Percentiles rank a stretch among this genome's conserved stretches.
Evolutionary conservation across 2,329 filamentous ascomycete species (phyloP).

Genomic region (Fusarium haematococcum): DNA sequence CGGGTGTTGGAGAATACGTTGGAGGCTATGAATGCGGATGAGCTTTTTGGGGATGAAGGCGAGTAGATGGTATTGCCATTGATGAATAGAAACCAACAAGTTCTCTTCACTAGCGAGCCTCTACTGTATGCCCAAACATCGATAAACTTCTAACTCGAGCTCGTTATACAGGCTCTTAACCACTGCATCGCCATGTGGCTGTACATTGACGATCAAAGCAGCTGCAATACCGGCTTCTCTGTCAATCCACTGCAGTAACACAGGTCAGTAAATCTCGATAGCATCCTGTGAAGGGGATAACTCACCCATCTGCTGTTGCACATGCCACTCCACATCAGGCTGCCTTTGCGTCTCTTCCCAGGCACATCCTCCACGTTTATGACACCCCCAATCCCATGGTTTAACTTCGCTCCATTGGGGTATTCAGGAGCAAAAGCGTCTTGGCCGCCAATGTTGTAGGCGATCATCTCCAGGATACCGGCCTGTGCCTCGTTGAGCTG

Average conservation of each 20-base stretch:
- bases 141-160: slow-evolving; percentile 55
- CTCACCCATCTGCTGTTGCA: slow-evolving; percentile 57
- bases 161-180: slow-evolving; percentile 53
- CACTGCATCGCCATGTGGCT: slow-evolving; percentile 53
- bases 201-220: slow-evolving; percentile 53
- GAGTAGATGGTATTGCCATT: neutral
- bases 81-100: neutral
- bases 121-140: slow-evolving; percentile 20
- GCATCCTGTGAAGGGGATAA: neutral
- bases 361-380: slow-evolving; percentile 54
- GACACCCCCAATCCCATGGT: slow-evolving; percentile 54
- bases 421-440: slow-evolving; percentile 53
- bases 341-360: slow-evolving; percentile 55
- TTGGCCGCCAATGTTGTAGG: slow-evolving; percentile 36
- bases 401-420: slow-evolving; percentile 46
- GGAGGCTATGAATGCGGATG: slow-evolving; percentile 51
- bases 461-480: slow-evolving; percentile 28
- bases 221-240: slow-evolving; percentile 54
- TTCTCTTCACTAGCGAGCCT: neutral
- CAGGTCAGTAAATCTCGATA: neutral
- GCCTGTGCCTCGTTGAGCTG: slow-evolving; percentile 52
- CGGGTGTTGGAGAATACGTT: slow-evolving; percentile 60
- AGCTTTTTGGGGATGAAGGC: slow-evolving; percentile 40
- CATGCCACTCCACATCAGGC: slow-evolving; percentile 59
- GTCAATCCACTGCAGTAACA: slow-evolving; percentile 50